phyloP scores from a whole-genome alignment of 805 yeast genomes.

The Starmerella vitae region DNA sequence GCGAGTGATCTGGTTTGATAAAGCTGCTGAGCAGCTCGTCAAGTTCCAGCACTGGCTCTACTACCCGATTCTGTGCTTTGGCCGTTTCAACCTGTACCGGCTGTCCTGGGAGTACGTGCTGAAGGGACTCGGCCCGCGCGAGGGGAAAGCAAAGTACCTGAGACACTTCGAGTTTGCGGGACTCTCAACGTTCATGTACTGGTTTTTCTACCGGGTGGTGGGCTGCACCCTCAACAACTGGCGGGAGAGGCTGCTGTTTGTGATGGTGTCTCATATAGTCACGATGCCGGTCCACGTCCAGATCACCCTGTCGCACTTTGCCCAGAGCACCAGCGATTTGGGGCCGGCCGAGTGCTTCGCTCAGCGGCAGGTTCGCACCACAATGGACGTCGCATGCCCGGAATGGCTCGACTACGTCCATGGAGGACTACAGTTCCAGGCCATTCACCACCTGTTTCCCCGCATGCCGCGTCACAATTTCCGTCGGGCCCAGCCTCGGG shows the following conservation, averaged over 20 bases:
- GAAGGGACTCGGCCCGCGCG: slow-evolving; percentile 62
- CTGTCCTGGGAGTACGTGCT: slow-evolving; percentile 67
- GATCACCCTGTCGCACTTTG: slow-evolving; percentile 78
- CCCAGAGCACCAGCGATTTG: slow-evolving; percentile 81
- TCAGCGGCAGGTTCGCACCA: slow-evolving; percentile 70
- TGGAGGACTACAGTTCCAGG: slow-evolving; percentile 88
- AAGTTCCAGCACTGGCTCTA: slow-evolving; percentile 56
- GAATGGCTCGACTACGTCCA: slow-evolving; percentile 82
- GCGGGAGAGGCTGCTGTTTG: slow-evolving; percentile 41
- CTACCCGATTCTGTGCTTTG: slow-evolving; percentile 69
- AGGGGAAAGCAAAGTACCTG: slow-evolving; percentile 78
- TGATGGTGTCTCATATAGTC: slow-evolving; percentile 61
- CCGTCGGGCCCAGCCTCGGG: slow-evolving; percentile 57
- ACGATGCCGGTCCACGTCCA: slow-evolving; percentile 93
- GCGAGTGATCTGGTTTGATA: slow-evolving; percentile 51
- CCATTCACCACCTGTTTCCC: slow-evolving; percentile 81
- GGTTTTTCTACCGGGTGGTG: slow-evolving; percentile 65
- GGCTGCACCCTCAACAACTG: slow-evolving; percentile 39
- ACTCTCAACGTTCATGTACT: slow-evolving; percentile 52
- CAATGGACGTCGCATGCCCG: slow-evolving; percentile 93
- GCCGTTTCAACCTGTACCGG: slow-evolving; percentile 72
- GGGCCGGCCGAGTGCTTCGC: slow-evolving; percentile 70
- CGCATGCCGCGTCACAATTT: slow-evolving; percentile 80
- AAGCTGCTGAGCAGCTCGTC: slow-evolving; percentile 43
- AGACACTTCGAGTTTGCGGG: slow-evolving; percentile 68